Base-by-base conservation (phyloP, 2,329 filamentous ascomycete species). In the Colletotrichum sp. region DNA sequence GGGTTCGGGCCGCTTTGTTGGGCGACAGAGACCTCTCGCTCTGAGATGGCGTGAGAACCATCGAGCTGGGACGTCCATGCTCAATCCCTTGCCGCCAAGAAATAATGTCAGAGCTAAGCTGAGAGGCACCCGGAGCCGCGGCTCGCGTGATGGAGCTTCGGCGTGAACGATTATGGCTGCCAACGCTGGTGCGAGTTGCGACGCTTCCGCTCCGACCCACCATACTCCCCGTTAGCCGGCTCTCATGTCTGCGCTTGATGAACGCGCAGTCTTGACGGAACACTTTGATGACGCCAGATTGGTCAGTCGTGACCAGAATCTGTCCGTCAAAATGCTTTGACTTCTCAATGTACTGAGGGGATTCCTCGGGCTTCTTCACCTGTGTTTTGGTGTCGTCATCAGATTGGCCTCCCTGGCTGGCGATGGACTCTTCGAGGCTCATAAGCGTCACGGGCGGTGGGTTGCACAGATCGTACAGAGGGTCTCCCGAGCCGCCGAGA, bases 381-480 rank as follows among this genome's bases (percentile, higher is more conserved):
- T 79, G 80, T 6, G 79, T 74, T 21, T 79, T 77, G 72, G 75
- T 74, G 76, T 83, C 80, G 74, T 87, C 80, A 64, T 84, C 82
- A 7, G 83, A 83, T 15, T 86, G 80, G 3, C 83, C 84, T 3
- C 83, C 83, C 72, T 87, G 86, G 71, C 85, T 90, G 3, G 85
- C 85, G 8, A 77, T 68, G 34, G 84, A 85, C 80, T 97, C 95
- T 24, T 93, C 92, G 30, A 93, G 90, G 78, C 94, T 96, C 77
- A 96, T 88, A 21, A 99, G 88, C 8, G 92, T 96, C 18, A 99
- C 92, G 0, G 96, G 96, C 0, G 96, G 97, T 7, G 97, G 97
- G 80, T 99, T 99, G 88, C 97, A 99, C 2, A 99, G 89, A 80
- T 98, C 96, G 83, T 96, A 99, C n/a, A 99, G 91, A 2, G 97